Base-by-base conservation (phyloP, 169 alveolate genomes). In the Plasmodium blacklocki region DNA sequence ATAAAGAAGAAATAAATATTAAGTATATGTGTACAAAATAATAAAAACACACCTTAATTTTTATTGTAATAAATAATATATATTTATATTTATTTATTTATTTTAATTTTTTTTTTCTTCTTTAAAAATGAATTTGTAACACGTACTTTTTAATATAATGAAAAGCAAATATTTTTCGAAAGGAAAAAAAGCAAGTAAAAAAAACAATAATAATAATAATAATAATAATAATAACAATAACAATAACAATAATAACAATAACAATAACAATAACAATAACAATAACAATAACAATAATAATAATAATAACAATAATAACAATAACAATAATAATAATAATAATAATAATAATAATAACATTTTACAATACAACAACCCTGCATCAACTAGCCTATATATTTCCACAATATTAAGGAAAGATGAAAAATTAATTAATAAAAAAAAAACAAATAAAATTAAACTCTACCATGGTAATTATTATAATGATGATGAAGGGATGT, bases 141-240 rank as follows among this genome's bases (percentile, higher is more conserved):
- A 56, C 21, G 23, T 6, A 15, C 29, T n/a, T 15, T 56, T 11
- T 32, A 32, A 32, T 15, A 56, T 56, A 11, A 76, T 64, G 76
- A 64, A 54, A 32, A 76, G 88, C 21, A 76, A 64, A 23, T 76
- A 76, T 66, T 76, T 76, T 49, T 62, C 39, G 14, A 76, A 76
- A 63, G 21, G 23, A 11, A 62, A 39, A 18, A 62, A n/a, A 64
- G 66, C 9, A 68, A 64, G 18, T 14, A 6, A 19, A 64, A 50
- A 54, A 56, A n/a, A 64, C 5, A 68, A 64, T 11, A 49, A 11
- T 1, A 60, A 12, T 2, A 15, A 11, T 15, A 18, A 2, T 39
- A 59, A 26, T 8, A 45, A 43, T 7, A 23, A 26, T 12, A 54
- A 23, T 11, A 56, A 15, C 15, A 74, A 58, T 47, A 59, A 21